Evolutionary conservation across 176 grass and related monocot genomes (phyloP), one percentile per base, ranked within the genome.

Genomic region (Metroxylon sagu): DNA sequence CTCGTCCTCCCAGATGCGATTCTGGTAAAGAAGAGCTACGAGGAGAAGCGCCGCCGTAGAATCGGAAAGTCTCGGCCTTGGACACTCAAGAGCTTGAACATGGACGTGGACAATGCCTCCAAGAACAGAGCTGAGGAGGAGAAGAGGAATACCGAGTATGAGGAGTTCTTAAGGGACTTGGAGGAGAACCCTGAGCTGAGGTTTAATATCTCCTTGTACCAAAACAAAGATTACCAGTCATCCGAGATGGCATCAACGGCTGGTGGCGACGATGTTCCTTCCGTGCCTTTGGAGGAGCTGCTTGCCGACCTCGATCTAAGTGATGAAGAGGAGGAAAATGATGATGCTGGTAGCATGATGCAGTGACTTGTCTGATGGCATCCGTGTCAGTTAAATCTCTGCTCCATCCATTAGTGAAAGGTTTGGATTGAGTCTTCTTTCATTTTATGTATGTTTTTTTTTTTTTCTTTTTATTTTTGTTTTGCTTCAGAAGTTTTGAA

Each of bases 21-120:
- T 69, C 83, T 96, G 54, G 77, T 96, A 60, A 96, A 90, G 86
- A 96, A 96, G 83, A 96, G 92, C 76, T 96, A 82, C 0, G 71
- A 85, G 58, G 89, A 90, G 92, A 85, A 61, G 61, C 77, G 67
- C 30, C 69, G 76, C 21, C 76, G 69, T 50, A 51, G 67, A 17
- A 48, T 50, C 74, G 88, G 71, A 56, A 80, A 80, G 78, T 29
- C 48, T 18, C 71, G 78, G 0, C 29, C 72, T 56, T 81, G 72
- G 56, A 89, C 90, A 74, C 74, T 95, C 16, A 95, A 89, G 59
- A 74, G 79, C 25, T 65, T 95, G 50, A 68, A 81, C 4, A 60
- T 82, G 18, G 90, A 90, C 51, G 84, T 78, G 54, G 76, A 86
- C 54, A 64, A 25, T 66, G 54, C 21, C 2, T 76, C 66, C 49